Conservation (phyloP, 2,329 filamentous ascomycete species). For the Colletotrichum limetticola region DNA sequence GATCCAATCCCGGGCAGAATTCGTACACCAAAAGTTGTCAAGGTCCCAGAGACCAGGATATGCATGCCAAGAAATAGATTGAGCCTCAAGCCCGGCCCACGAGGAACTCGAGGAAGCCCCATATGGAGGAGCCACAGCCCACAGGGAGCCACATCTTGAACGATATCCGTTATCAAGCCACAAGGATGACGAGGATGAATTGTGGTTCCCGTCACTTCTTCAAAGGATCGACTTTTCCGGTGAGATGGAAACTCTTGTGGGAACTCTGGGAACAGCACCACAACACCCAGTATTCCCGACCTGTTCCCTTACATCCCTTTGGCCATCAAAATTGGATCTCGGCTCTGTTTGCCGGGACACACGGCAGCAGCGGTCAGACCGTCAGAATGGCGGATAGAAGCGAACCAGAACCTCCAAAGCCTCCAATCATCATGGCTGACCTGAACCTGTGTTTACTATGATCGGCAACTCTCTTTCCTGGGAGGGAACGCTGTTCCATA, state of each 20-base stretch:
- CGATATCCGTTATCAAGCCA: not conserved
- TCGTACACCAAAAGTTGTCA: not conserved
- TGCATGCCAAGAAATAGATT: slow-evolving; percentile 24
- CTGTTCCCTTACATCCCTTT: slow-evolving; percentile 7
- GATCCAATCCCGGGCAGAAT: slow-evolving; percentile 1
- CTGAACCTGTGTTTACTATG: not conserved
- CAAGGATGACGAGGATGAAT: not conserved
- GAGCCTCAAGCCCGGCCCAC: slow-evolving; percentile 26
- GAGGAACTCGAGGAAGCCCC: not conserved
- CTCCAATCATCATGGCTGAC: slow-evolving; percentile 6
- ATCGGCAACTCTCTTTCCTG: slow-evolving; percentile 1
- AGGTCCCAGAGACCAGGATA: slow-evolving; percentile 3
- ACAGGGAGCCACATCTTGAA: not conserved
- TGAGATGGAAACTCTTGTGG: slow-evolving; percentile 12
- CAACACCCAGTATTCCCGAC: slow-evolving; percentile 14
- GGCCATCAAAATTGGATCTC: slow-evolving; percentile 4
- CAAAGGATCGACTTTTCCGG: slow-evolving; percentile 17
- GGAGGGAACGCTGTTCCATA: not conserved
- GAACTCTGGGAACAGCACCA: not conserved
- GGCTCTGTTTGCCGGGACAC: not conserved
- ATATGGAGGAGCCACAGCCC: not conserved
- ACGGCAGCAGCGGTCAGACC: not conserved
- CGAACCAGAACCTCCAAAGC: not conserved
- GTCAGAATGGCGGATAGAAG: slow-evolving; percentile 5
- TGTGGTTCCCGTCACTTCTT: slow-evolving; percentile 3